These are phyloP conservation scores for Physcomitrellopsis africana DNA, from an alignment of 225 moss, liverwort and hornwort species.

Conservation along the genomic window DNA sequence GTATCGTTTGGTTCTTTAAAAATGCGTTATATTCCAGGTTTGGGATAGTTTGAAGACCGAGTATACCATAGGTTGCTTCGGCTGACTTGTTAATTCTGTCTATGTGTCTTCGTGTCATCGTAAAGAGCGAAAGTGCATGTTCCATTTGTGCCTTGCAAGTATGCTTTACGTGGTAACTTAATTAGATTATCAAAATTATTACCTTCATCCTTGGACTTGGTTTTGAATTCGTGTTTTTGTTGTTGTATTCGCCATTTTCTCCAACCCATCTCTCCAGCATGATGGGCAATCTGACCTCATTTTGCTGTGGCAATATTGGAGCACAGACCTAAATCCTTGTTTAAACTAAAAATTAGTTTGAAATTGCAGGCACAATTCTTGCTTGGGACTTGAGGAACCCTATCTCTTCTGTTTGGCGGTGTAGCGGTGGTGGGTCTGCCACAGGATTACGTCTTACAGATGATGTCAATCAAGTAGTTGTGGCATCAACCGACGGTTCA, in stretches of 20 bases:
- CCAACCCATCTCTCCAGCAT: constrained; percentile 4
- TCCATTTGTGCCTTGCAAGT: constrained; percentile 17
- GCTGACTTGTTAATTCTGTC: constrained; percentile 7
- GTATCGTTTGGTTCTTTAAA: constrained; percentile 8
- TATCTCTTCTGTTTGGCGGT: constrained; percentile 73
- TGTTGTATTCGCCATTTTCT: not conserved
- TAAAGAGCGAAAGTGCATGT: not conserved
- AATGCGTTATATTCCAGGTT: not conserved
- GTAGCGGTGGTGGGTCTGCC: constrained; percentile 51
- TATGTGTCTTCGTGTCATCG: constrained; percentile 23
- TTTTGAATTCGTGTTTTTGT: not conserved
- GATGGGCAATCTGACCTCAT: constrained; percentile 4
- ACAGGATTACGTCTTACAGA: constrained; percentile 71
- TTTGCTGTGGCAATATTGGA: constrained; percentile 13
- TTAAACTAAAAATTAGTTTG: constrained; percentile 13
- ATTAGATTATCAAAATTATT: not conserved
- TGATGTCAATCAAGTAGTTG: constrained; percentile 75
- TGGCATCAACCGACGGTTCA: constrained; percentile 72
- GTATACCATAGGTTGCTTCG: not conserved
- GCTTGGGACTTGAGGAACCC: constrained; percentile 92
- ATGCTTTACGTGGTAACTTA: not conserved
- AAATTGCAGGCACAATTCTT: constrained; percentile 66
- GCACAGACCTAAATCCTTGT: not conserved
- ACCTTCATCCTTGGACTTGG: constrained; percentile 12
- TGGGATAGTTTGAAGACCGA: not conserved